phyloP scores from a whole-genome alignment of 2,329 filamentous ascomycete species.

The Davidsoniella virescens region DNA sequence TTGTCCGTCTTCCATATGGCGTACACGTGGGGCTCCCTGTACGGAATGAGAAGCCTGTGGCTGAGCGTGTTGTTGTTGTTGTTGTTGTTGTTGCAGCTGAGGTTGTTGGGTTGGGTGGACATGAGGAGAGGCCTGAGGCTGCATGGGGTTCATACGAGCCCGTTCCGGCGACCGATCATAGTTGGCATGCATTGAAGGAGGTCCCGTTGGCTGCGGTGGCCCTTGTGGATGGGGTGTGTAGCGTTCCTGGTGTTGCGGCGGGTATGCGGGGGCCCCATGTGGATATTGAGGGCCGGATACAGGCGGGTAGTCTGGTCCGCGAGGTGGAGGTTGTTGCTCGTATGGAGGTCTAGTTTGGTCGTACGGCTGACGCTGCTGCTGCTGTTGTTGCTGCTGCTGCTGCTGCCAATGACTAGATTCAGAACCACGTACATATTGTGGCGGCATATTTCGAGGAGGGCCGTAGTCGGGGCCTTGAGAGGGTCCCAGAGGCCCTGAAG shows the following conservation, averaged over 20 bases:
- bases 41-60: neutral
- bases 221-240: constrained; percentile 10
- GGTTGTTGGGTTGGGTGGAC: constrained; percentile 19
- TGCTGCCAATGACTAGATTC: constrained; percentile 8
- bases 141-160: constrained; percentile 17
- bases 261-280: constrained; percentile 5
- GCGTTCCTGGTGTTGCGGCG: constrained; percentile 4
- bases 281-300: constrained; percentile 15
- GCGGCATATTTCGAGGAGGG: constrained; percentile 7
- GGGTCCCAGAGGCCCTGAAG: neutral
- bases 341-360: constrained; percentile 11
- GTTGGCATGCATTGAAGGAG: constrained; percentile 13
- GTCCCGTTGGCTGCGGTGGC: neutral
- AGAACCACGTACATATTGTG: constrained; percentile 8
- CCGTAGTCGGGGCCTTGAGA: constrained; percentile 6
- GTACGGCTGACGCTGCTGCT: constrained; percentile 22
- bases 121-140: constrained; percentile 17
- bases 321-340: neutral
- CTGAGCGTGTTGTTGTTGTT: constrained; percentile 17
- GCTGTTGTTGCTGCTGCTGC: constrained; percentile 17
- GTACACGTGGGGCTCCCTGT: constrained; percentile 18
- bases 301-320: neutral
- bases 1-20: constrained; percentile 31
- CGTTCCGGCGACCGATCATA: constrained; percentile 17
- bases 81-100: constrained; percentile 15